These are phyloP conservation scores for Euphorbia pulcherrima DNA, from an alignment of 345 rosid species.

Conservation along the genomic window DNA sequence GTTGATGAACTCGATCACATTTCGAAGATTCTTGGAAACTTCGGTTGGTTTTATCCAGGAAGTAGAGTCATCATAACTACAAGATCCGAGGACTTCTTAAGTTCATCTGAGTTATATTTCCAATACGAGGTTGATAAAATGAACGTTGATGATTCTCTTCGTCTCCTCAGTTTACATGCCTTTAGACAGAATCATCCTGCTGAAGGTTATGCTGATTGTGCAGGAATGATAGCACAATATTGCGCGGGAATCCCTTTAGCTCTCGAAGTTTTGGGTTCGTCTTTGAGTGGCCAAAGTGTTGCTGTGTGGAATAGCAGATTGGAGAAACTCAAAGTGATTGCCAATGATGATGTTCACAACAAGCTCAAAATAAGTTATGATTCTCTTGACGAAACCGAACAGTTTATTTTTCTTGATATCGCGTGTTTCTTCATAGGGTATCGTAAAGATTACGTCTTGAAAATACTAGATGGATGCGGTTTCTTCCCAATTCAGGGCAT, in stretches of 20 bases:
- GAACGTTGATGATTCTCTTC: constrained; percentile 9
- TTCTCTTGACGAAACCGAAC: constrained; percentile 12
- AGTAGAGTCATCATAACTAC: constrained; percentile 26
- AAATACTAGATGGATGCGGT: constrained; percentile 18
- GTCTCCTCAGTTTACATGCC: constrained; percentile 13
- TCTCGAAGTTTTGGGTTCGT: constrained; percentile 16
- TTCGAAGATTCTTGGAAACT: not conserved
- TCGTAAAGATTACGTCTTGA: constrained; percentile 5
- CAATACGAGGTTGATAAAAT: constrained; percentile 13
- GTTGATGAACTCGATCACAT: constrained; percentile 1
- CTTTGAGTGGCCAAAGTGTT: constrained; percentile 7
- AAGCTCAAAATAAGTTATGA: constrained; percentile 24
- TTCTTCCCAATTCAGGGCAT: constrained; percentile 13
- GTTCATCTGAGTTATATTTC: not conserved
- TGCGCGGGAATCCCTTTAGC: constrained; percentile 11
- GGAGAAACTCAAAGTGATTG: constrained; percentile 17
- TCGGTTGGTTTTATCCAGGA: constrained; percentile 16
- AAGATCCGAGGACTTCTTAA: constrained; percentile 7
- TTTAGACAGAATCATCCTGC: constrained; percentile 1
- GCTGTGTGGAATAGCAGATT: constrained; percentile 17
- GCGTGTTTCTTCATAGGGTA: constrained; percentile 25
- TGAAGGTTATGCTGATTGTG: not conserved
- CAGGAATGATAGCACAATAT: not conserved
- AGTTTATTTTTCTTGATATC: constrained; percentile 27
- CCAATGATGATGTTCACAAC: constrained; percentile 4